Base-by-base conservation (phyloP, 768 basidiomycete genomes). In the Phaffia tasmanica region DNA sequence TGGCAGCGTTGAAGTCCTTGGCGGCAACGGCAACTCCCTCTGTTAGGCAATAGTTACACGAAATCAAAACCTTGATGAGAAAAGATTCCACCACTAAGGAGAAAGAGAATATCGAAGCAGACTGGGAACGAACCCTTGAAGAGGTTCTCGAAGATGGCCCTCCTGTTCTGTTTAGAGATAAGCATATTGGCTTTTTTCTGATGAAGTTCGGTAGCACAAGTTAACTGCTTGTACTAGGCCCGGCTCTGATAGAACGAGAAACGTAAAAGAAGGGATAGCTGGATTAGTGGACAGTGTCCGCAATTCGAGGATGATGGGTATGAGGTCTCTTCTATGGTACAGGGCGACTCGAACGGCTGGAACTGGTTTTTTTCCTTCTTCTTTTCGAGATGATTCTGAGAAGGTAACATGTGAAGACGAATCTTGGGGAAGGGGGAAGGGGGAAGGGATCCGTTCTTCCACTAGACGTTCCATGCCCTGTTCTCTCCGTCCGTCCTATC, bases 21-120 rank as follows among this genome's bases (percentile, higher is more conserved):
- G 95, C 93, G 75, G 95, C 95, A 78, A 98, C 95, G 73, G 97
- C 81, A 70, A 98, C 94, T 75, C 94, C 94, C 87, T 99, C 93
- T 92, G 75, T 30, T 51, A 49, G 57, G 57, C 63, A 53, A 64
- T 11, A 42, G 15, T 54, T 54, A 5, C 15, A 23, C 53, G 29
- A 16, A 54, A 54, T 5, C n/a, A 54, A 16, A 30, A 30, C n/a
- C 53, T 4, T 15, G 15, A 23, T 29, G 9, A 23, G 53, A 23
- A 23, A 54, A n/a, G n/a, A 15, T 54, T 54, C 5, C 53, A 5
- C 53, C 53, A 54, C 15, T 54, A 55, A 15, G 14, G 14, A 49
- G 42, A 61, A 46, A 9, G 42, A 15, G n/a, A 47, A 42, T 21
- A 27, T 18, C 25, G 51, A 46, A 11, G 30, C 9, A 2, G 1